Evolutionary conservation across 768 basidiomycete genomes (phyloP), one percentile per base, ranked within the genome.

Genomic region (Boletellus ananas): DNA sequence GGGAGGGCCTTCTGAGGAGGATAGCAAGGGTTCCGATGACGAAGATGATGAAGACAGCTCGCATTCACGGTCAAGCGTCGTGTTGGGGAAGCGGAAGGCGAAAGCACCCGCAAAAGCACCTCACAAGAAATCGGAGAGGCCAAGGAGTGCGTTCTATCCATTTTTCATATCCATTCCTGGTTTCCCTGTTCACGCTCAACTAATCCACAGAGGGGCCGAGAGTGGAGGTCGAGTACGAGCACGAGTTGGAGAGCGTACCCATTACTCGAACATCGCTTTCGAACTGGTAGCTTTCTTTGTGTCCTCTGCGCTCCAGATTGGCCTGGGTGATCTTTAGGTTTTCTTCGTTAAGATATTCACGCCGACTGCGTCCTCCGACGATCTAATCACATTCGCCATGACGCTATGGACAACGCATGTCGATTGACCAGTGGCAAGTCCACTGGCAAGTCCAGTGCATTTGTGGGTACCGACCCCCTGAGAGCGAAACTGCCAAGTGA

Each of bases 141-240:
- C 82, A 67, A 83, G 79, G 58, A 79, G 84, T 81, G 64, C 57
- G 79, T 75, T 47, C 18, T 23, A 34, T 40, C 23, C 43, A 6
- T 13, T n/a, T 6, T 42, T 43, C n/a, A n/a, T 39, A 6, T 16
- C 14, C 5, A 39, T 43, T 16, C 17, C 40, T 37, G 41, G 2
- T 18, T 29, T 41, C 18, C 29, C 3, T 21, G 52, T 21, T 42
- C 39, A 50, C 39, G 38, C 58, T 65, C 40, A 66, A 29, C 36
- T 39, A 35, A 35, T 38, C 43, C 52, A 10, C 66, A 85, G 85
- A 77, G 61, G 88, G 84, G 17, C 86, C 92, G 13, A 77, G 85
- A 56, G 86, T 98, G 62, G 91, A 97, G 66, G 86, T 98, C 61
- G 95, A 97, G 70, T 96, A 96, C 81, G 94, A 98, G 68, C 83